Conservation (phyloP, 2,329 filamentous ascomycete genomes). For the Colletotrichum lupini region DNA sequence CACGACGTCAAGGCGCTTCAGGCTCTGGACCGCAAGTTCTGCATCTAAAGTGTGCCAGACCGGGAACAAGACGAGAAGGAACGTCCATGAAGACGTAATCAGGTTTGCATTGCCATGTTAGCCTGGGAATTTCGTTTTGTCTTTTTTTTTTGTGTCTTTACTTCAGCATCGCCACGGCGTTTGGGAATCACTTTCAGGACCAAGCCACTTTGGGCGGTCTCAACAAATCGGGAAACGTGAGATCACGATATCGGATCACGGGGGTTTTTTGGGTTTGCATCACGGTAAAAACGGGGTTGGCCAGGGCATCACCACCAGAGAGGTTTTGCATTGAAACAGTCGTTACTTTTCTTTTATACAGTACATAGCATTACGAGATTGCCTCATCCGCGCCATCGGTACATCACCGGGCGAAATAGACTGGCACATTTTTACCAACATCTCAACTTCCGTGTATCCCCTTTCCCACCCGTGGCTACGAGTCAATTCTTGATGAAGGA, state of each 20-base stretch:
- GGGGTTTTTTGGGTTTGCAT: conserved; percentile 16
- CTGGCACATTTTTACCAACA: conserved; percentile 8
- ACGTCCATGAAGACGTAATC: neutral
- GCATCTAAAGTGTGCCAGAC: conserved; percentile 40
- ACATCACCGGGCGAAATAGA: conserved; percentile 21
- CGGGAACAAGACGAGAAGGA: neutral
- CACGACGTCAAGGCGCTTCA: conserved; percentile 75
- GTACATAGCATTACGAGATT: conserved; percentile 22
- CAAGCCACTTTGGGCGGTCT: conserved; percentile 14
- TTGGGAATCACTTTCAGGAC: conserved; percentile 5
- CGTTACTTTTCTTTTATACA: conserved; percentile 8
- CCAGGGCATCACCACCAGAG: neutral
- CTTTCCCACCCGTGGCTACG: too few relatives aligned
- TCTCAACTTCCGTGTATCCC: too few relatives aligned
- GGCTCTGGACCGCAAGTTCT: conserved; percentile 72
- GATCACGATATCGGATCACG: conserved; percentile 6
- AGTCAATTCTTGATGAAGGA: neutral
- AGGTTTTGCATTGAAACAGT: conserved; percentile 10
- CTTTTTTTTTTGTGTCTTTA: neutral
- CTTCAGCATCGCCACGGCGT: conserved; percentile 31
- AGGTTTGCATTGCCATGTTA: conserved; percentile 12
- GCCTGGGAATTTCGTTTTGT: neutral
- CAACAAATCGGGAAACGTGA: neutral
- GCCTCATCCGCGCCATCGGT: neutral
- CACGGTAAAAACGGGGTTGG: conserved; percentile 23